A percentile compares a stretch with the other conserved stretches of the same genome.
phyloP scores from a whole-genome alignment of 1,284 basidiomycete genomes.

The Vanrija sp. region DNA sequence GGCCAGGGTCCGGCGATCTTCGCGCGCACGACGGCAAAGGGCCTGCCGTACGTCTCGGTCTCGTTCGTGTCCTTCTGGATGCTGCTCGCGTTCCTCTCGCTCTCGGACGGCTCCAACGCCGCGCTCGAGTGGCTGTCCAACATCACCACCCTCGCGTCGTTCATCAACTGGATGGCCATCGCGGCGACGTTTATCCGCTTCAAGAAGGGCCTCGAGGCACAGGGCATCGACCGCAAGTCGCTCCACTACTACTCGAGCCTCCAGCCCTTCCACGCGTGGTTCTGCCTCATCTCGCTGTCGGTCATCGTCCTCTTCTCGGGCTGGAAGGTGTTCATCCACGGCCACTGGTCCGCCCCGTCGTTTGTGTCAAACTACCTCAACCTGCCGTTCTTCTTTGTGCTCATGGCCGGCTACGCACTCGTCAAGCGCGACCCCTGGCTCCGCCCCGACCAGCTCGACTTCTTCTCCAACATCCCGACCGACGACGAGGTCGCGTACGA shows the following conservation, averaged over 20 bases:
- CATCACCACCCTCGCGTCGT: slow-evolving; percentile 16
- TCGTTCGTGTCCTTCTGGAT: slow-evolving; percentile 32
- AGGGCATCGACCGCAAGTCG: slow-evolving; percentile 24
- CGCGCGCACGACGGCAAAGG: slow-evolving; percentile 59
- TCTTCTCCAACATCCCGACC: slow-evolving; percentile 70
- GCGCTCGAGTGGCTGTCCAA: slow-evolving; percentile 16
- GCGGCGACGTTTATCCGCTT: slow-evolving; percentile 31
- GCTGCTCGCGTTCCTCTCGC: slow-evolving; percentile 56
- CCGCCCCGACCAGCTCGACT: slow-evolving; percentile 68
- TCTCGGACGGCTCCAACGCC: slow-evolving; percentile 48
- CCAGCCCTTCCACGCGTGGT: slow-evolving; percentile 4
- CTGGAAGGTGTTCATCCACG: slow-evolving; percentile 21
- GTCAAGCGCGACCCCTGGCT: slow-evolving; percentile 54
- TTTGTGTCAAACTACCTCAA: slow-evolving; percentile 32
- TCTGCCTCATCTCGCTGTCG: slow-evolving; percentile 15
- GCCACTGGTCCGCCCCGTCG: slow-evolving; percentile 34
- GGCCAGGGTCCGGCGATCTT: slow-evolving; percentile 76
- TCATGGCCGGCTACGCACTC: slow-evolving; percentile 15
- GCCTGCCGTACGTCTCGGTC: slow-evolving; percentile 62
- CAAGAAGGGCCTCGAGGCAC: slow-evolving; percentile 24
- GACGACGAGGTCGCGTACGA: slow-evolving; percentile 60
- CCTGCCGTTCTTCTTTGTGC: slow-evolving; percentile 24
- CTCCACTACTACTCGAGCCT: slow-evolving; percentile 16
- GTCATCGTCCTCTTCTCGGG: slow-evolving; percentile 27
- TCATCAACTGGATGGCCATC: slow-evolving; percentile 20